These are phyloP conservation scores for Viridothelium virens DNA, from an alignment of 495 filamentous ascomycete genomes.

Conservation along the genomic window DNA sequence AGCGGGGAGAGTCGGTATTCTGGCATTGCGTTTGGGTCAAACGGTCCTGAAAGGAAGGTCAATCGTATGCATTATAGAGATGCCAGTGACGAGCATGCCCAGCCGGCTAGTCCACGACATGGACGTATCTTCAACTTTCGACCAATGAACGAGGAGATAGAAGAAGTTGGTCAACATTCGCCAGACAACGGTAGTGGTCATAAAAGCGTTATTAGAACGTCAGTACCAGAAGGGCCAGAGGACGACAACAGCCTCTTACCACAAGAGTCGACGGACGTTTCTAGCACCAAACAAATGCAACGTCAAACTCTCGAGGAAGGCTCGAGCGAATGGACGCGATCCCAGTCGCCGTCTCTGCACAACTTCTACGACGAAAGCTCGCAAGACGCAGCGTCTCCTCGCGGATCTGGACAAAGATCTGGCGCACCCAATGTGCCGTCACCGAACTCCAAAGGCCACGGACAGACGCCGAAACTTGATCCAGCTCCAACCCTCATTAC, in stretches of 20 bases:
- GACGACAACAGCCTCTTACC: not conserved
- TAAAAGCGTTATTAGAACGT: not conserved
- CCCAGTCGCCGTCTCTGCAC: not conserved
- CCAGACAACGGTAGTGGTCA: not conserved
- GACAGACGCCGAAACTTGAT: not conserved
- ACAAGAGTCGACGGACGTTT: not conserved
- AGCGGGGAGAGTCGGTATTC: not conserved
- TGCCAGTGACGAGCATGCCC: not conserved
- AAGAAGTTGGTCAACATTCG: not conserved
- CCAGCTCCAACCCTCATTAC: not conserved
- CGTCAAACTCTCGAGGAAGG: not conserved
- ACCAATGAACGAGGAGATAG: not conserved
- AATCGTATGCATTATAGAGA: slow-evolving; percentile 1
- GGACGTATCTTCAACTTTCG: slow-evolving; percentile 8
- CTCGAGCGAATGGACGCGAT: not conserved
- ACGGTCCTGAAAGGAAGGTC: slow-evolving; percentile 4
- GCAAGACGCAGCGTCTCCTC: not conserved
- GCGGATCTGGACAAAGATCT: not conserved
- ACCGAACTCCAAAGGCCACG: not conserved
- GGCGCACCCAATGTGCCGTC: not conserved
- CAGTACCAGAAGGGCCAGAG: not conserved
- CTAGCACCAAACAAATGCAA: not conserved
- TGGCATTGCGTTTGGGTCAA: not conserved
- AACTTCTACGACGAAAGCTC: not conserved
- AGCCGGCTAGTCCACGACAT: slow-evolving; percentile 1